A percentile compares a stretch with the other conserved stretches of the same genome.
These are phyloP conservation scores for Scutellaria baicalensis DNA, from an alignment of 257 asterid species.

Conservation along the genomic window DNA sequence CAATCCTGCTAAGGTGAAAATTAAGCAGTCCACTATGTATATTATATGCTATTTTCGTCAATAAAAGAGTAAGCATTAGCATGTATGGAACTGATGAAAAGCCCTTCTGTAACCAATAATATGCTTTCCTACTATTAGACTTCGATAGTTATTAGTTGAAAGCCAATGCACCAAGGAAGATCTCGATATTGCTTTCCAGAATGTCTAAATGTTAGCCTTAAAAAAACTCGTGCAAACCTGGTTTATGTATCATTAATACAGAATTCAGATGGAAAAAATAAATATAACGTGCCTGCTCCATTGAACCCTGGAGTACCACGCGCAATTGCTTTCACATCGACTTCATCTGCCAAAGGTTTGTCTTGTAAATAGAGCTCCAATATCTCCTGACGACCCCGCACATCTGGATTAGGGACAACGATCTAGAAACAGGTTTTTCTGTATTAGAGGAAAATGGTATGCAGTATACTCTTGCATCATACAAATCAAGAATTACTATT, in stretches of 20 bases:
- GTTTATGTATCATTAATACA: not conserved
- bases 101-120: not conserved
- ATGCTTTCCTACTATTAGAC: not conserved
- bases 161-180: not conserved
- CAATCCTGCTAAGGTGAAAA: not conserved
- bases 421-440: constrained; percentile 43
- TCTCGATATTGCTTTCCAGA: not conserved
- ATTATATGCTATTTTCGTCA: not conserved
- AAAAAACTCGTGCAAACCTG: not conserved
- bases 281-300: constrained; percentile 72
- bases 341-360: constrained; percentile 80
- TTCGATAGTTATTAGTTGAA: not conserved
- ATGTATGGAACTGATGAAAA: not conserved
- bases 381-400: constrained; percentile 90
- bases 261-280: constrained; percentile 6
- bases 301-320: constrained; percentile 99
- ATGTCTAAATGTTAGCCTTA: not conserved
- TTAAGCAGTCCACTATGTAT: not conserved
- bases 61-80: not conserved
- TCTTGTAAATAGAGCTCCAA: constrained; percentile 87
- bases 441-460: not conserved
- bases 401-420: constrained; percentile 88
- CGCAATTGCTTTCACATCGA: constrained; percentile 81
- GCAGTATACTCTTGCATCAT: not conserved
- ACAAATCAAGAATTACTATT: not conserved